Conservation (phyloP, 225 moss, liverwort and hornwort species). For the Bryoerythrophyllum caledonicum region DNA sequence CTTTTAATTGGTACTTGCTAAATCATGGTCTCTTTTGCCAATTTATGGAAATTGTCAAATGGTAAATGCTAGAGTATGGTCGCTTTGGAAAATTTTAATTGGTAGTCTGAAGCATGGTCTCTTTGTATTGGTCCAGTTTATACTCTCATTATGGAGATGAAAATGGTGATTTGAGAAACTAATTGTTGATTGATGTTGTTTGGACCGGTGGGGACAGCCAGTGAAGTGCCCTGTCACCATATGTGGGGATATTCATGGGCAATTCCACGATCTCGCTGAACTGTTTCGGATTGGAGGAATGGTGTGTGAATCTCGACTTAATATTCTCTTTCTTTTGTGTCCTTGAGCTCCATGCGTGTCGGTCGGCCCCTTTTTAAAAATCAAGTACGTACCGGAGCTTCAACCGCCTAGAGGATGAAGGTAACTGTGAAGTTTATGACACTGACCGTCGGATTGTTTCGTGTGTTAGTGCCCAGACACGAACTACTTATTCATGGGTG, state of each 20-base stretch:
- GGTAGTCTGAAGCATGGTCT: too few relatives aligned
- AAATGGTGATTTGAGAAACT: background rate
- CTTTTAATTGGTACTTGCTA: too few relatives aligned
- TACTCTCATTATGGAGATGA: background rate
- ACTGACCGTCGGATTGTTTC: background rate
- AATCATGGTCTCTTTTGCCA: too few relatives aligned
- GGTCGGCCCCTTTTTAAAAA: background rate
- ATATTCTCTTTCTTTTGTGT: background rate
- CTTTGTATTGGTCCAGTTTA: too few relatives aligned
- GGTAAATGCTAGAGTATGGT: too few relatives aligned
- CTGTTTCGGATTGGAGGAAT: conserved; percentile 55
- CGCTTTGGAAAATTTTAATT: too few relatives aligned
- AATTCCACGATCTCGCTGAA: conserved; percentile 53
- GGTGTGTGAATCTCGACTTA: conserved; percentile 27
- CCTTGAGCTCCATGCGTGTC: background rate
- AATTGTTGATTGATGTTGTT: background rate
- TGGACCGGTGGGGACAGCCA: conserved; percentile 33
- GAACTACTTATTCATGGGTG: conserved; percentile 51
- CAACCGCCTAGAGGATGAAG: background rate
- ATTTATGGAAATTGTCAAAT: too few relatives aligned
- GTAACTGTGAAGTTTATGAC: background rate
- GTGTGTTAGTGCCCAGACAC: conserved; percentile 43
- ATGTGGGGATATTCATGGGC: conserved; percentile 50
- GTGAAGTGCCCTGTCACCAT: conserved; percentile 53
- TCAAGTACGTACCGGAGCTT: background rate